Evolutionary conservation across 2,329 filamentous ascomycete species (phyloP), one percentile per base, ranked within the genome.

Genomic region (Aspergillus nomiae): DNA sequence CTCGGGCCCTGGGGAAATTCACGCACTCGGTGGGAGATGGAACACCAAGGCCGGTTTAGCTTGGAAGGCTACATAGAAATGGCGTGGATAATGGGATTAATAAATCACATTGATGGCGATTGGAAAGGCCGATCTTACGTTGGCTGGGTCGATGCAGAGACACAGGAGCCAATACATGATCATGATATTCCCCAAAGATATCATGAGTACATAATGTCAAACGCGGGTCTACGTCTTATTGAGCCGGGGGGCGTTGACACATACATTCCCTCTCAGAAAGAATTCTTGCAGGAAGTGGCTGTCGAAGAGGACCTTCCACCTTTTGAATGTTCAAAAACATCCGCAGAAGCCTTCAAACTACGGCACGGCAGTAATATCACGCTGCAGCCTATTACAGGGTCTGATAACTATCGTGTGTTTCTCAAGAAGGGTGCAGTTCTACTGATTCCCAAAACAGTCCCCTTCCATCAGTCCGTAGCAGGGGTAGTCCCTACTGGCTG

Each of bases 41-140:
- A 99, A 79, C 92, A 95, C 1, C 89, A 92, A 69, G 95, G 95
- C 74, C 87, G 96, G 74, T 98, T 99, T 84, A 98, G 94, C 7
- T 87, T 99, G 16, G 95, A 99, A 79, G 95, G 95, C 34, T 98
- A 94, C 74, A 90, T 99, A 65, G 95, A 99, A 81, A 99, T 99
- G 94, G 93, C 95, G 30, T 99, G 95, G 95, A 92, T 99, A 78
- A 99, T 98, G 94, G 95, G 95, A 75, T 87, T 98, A 63, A 98
- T 99, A 84, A 97, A 94, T 85, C 96, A 99, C 80, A 92, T 96
- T 84, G 97, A 98, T 71, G 94, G 94, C 19, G 89, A 89, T 32
- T 87, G 98, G 77, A 98, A 98, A 84, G 94, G 94, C 76, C 90
- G 96, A 82, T 91, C 91, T 67, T 98, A 98, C 83, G 92, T 94